Evolutionary conservation across 345 rosid species (phyloP).

Genomic region (Eucalyptus sp.): DNA sequence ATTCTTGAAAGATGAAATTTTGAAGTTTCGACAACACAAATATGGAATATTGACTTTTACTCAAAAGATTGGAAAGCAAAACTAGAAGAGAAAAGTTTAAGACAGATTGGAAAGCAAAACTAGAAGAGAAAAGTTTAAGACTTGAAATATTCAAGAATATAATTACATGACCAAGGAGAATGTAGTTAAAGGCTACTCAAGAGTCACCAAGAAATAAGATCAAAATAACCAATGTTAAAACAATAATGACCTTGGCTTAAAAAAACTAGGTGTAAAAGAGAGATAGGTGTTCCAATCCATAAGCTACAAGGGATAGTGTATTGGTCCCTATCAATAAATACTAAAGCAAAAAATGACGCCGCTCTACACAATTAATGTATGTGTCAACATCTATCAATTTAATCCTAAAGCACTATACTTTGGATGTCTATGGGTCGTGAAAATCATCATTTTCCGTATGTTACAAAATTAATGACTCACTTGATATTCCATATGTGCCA

Average conservation of each 20-base stretch:
- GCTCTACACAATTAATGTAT: background rate
- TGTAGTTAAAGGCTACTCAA: background rate
- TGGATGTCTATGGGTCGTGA: accelerated
- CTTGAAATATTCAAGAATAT: too few relatives aligned
- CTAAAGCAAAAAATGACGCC: accelerated
- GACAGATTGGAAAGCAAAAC: background rate
- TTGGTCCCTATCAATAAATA: background rate
- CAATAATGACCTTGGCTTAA: background rate
- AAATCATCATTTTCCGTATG: accelerated
- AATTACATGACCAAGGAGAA: background rate
- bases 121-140: background rate
- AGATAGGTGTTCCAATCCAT: too few relatives aligned
- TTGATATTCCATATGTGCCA: background rate
- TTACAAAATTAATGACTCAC: background rate
- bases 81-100: background rate
- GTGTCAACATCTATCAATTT: background rate
- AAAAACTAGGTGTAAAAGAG: background rate
- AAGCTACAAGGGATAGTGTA: background rate
- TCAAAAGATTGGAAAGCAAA: background rate
- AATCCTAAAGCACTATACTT: background rate
- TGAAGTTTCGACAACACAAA: background rate
- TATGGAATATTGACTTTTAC: background rate
- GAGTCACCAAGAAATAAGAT: background rate
- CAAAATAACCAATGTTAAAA: background rate
- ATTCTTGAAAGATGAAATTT: background rate